Percentiles rank a stretch among this genome's conserved stretches.
Evolutionary conservation across 2,329 filamentous ascomycete genomes (phyloP).

Genomic region (Penicillium sp.): DNA sequence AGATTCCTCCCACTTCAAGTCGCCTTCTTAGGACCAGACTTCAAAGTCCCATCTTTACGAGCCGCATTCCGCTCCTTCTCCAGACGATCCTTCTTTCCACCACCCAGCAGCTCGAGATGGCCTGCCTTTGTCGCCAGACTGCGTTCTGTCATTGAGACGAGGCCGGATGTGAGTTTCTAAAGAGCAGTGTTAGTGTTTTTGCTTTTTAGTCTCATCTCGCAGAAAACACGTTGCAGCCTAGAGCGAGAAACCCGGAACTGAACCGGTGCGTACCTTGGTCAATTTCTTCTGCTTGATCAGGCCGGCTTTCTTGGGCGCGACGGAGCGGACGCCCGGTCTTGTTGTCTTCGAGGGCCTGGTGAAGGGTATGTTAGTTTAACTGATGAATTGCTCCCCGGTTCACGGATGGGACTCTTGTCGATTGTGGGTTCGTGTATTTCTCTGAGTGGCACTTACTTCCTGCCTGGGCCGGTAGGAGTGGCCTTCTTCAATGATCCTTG

Average conservation of each 20-base stretch:
- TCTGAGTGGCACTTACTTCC: conserved; percentile 26
- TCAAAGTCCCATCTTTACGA: conserved; percentile 23
- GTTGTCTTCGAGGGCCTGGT: conserved; percentile 41
- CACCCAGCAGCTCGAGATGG: conserved; percentile 65
- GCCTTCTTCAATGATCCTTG: conserved; percentile 50
- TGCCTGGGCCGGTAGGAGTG: conserved; percentile 32
- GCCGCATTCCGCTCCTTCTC: conserved; percentile 35
- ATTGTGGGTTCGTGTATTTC: background rate
- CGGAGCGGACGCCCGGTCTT: conserved; percentile 58
- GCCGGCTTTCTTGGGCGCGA: conserved; percentile 64
- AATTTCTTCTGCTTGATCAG: conserved; percentile 61
- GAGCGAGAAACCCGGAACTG: background rate
- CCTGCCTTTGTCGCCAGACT: conserved; percentile 64
- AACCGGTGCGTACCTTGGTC: conserved; percentile 51
- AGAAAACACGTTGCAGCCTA: background rate
- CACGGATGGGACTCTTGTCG: background rate
- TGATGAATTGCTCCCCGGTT: background rate
- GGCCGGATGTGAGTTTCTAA: conserved; percentile 59
- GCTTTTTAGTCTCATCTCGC: background rate
- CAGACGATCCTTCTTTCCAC: conserved; percentile 61
- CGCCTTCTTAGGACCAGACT: conserved; percentile 1
- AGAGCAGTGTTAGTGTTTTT: background rate
- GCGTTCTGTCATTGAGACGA: conserved; percentile 65
- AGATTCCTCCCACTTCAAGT: background rate
- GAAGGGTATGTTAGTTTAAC: background rate